Base-by-base conservation (phyloP, 1,284 basidiomycete genomes). In the Cryptococcus maquisensis region DNA sequence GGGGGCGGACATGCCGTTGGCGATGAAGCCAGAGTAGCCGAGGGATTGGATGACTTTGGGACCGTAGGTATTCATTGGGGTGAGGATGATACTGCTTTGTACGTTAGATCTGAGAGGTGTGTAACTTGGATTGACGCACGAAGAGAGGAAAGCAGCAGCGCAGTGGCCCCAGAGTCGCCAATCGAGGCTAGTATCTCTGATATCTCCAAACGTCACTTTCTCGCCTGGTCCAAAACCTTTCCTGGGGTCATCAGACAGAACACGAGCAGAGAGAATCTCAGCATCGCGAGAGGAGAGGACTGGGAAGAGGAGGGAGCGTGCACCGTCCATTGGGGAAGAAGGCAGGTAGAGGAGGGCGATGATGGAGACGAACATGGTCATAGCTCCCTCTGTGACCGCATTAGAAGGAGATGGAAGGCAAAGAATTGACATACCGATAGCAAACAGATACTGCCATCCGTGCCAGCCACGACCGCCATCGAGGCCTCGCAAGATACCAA, bases 1-100 rank as follows among this genome's bases (percentile, higher is more conserved):
- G 16, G 60, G 60, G 16, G 60, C 60, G 40, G 58, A 54, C 60
- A 61, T 61, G 32, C 60, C 60, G 52, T 61, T 61, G 16, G 60
- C 60, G 5, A 46, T 53, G 47, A 56, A 61, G n/a, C 60, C 60
- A 15, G 53, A 46, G 57, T 61, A 61, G 8, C 60, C 60, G 13
- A 61, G 38, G 8, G 45, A 47, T 36, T 59, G 58, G 49, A 61
- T 55, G 44, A 61, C 50, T 18, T 36, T 51, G 8, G 60, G 60
- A 9, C 60, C 60, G 36, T 61, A 61, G 6, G 60, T 61, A 48
- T 61, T 61, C 45, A 61, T 56, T 1, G 60, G 57, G 41, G 60
- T 61, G 23, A 61, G 12, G 49, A 61, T 53, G 49, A 61, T 51
- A 15, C 60, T 61, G 46, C 20, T 1, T 7, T 18, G 32, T 3